Evolutionary conservation across 2,329 filamentous ascomycete species (phyloP), one percentile per base, ranked within the genome.

Genomic region (Fusarium sarcochroum): DNA sequence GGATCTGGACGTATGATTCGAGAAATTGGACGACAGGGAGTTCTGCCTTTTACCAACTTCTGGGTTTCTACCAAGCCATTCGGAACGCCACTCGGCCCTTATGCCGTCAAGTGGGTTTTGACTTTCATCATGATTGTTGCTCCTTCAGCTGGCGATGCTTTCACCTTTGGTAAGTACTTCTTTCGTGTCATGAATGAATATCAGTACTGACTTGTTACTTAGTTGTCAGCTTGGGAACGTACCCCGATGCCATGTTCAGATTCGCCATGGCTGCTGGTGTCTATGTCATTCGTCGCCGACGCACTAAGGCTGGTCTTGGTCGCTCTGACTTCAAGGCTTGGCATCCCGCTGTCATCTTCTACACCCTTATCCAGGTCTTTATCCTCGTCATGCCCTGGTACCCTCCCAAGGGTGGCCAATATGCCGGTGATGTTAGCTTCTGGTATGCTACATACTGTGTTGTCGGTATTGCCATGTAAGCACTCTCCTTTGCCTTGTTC

Each of bases 381-480:
- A 79, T 92, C 44, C 78, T 93, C 3, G 83, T 89, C 17, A 91
- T 91, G 83, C 90, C 91, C 0, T 93, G 90, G 91, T 90, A 89
- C 68, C 91, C 90, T 3, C 91, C 91, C 0, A 80, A 82, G 1
- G 84, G 81, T 1, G 90, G 90, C 0, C 80, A 80, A 0, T 84
- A 85, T 34, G 87, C 85, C 0, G 90, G 90, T 0, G 87, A 90
- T 57, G 90, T 92, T 2, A 90, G 86, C 53, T 93, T 93, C 77
- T 93, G 88, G 87, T 93, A 93, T 67, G 90, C 84, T 2, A 92
- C 90, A 0, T 92, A 93, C 69, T 85, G 86, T 20, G 86, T 89
- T 0, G 85, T 88, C 1, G 90, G 90, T 1, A 84, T 93, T 58
- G 89, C 76, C 15, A 84, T 91, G 86, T 89, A 80, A 83, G 87